Evolutionary conservation across 192 early-diverging fungal species (phyloP).

Genomic region (Dimargaris cristalligena): DNA sequence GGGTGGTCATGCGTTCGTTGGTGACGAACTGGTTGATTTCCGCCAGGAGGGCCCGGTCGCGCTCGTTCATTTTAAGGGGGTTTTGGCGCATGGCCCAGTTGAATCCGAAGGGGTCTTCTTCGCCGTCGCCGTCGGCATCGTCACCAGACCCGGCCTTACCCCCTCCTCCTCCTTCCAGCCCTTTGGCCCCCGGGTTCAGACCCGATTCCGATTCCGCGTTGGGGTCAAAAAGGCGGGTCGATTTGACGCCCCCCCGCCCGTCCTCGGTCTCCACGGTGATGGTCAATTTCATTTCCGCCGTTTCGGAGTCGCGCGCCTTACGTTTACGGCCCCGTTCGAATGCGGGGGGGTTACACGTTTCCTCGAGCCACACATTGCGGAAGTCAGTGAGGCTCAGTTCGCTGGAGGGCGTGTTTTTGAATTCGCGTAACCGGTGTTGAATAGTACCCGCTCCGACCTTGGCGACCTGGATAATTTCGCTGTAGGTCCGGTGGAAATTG

Average conservation of each 20-base stretch:
- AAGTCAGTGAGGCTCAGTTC: constrained; percentile 66
- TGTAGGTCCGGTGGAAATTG: constrained; percentile 61
- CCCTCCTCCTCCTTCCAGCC: too few relatives aligned
- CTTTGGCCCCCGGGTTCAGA: too few relatives aligned
- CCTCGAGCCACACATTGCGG: constrained; percentile 67
- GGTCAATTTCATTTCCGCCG: too few relatives aligned
- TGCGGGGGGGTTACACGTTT: constrained; percentile 65
- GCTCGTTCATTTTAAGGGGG: background rate
- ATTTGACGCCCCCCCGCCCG: too few relatives aligned
- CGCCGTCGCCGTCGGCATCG: background rate
- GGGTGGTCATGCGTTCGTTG: constrained; percentile 15
- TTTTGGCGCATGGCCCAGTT: background rate
- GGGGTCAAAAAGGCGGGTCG: too few relatives aligned
- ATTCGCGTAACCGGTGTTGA: constrained; percentile 63
- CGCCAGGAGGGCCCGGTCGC: constrained; percentile 16
- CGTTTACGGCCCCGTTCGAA: constrained; percentile 40
- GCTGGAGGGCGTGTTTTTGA: constrained; percentile 58
- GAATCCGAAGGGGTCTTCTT: constrained; percentile 3
- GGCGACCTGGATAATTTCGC: constrained; percentile 75
- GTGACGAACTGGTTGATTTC: constrained; percentile 19
- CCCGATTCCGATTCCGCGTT: too few relatives aligned
- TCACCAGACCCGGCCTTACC: too few relatives aligned
- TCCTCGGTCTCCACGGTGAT: too few relatives aligned
- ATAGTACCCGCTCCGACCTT: constrained; percentile 82
- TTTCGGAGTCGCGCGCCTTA: too few relatives aligned